These are phyloP conservation scores for Drechmeria coniospora DNA, from an alignment of 2,329 filamentous ascomycete species.

Conservation along the genomic window DNA sequence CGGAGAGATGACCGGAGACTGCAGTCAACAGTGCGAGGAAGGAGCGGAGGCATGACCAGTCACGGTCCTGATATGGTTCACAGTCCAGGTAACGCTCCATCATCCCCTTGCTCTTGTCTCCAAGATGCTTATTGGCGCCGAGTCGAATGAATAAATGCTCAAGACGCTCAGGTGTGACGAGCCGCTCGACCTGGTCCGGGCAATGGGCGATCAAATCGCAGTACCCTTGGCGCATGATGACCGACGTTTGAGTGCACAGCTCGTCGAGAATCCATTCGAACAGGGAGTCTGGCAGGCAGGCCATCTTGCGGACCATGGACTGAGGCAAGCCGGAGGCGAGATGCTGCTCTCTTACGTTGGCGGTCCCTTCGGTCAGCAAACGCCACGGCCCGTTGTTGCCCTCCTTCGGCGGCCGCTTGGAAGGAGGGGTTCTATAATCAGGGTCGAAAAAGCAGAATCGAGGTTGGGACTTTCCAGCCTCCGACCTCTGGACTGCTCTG, in stretches of 20 bases:
- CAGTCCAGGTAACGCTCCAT: conserved; percentile 7
- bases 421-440: conserved; percentile 13
- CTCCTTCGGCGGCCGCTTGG: conserved; percentile 13
- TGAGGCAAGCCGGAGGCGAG: conserved; percentile 48
- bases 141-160: conserved; percentile 40
- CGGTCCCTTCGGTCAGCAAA: conserved; percentile 28
- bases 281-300: conserved; percentile 43
- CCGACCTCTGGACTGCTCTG: conserved; percentile 35
- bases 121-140: conserved; percentile 36
- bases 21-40: conserved; percentile 26
- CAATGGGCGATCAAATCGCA: conserved; percentile 34
- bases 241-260: conserved; percentile 37
- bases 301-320: conserved; percentile 23
- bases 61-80: conserved; percentile 19
- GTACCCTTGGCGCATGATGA: conserved; percentile 45
- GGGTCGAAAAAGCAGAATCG: conserved; percentile 36
- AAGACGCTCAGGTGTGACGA: conserved; percentile 30
- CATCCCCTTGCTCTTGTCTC: conserved; percentile 10
- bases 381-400: conserved; percentile 27
- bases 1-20: conserved; percentile 20
- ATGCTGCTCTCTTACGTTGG: conserved; percentile 34
- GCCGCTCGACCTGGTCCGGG: conserved; percentile 23
- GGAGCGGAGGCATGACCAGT: conserved; percentile 29
- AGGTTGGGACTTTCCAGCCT: conserved; percentile 18
- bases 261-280: conserved; percentile 51